Evolutionary conservation across 108 stramenopile species (phyloP).

Genomic region (Mayamaea pseudoterrestris): DNA sequence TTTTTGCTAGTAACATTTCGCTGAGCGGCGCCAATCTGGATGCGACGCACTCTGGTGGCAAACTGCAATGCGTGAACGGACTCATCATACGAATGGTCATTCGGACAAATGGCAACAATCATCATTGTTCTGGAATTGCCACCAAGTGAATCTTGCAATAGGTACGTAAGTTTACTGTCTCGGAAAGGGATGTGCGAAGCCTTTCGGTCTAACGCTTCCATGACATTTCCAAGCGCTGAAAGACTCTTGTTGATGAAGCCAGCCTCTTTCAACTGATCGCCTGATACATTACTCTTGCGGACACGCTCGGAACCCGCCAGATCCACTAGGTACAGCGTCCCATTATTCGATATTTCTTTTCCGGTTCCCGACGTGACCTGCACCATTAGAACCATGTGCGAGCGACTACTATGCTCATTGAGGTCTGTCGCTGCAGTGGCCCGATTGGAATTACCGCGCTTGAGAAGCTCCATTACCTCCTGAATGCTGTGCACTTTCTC

Average conservation of each 20-base stretch:
- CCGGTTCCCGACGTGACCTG: slow-evolving; percentile 66
- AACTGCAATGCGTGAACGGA: slow-evolving; percentile 94
- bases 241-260: slow-evolving; percentile 98
- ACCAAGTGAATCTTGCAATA: slow-evolving; percentile 92
- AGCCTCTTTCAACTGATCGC: slow-evolving; percentile 89
- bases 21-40: slow-evolving; percentile 82
- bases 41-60: slow-evolving; percentile 88
- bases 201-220: slow-evolving; percentile 88
- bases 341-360: slow-evolving; percentile 58
- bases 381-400: slow-evolving; percentile 92
- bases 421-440: slow-evolving; percentile 91
- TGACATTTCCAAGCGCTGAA: slow-evolving; percentile 95
- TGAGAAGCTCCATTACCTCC: slow-evolving; percentile 74
- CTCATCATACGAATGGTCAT: slow-evolving; percentile 83
- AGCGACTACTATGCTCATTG: slow-evolving; percentile 90
- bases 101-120: slow-evolving; percentile 91
- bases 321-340: slow-evolving; percentile 91
- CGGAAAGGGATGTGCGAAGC: slow-evolving; percentile 89
- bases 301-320: slow-evolving; percentile 98
- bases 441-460: slow-evolving; percentile 83
- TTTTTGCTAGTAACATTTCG: slow-evolving; percentile 80
- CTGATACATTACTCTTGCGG: slow-evolving; percentile 88
- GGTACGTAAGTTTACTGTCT: slow-evolving; percentile 89
- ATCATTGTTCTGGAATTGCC: slow-evolving; percentile 94
- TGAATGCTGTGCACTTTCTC: slow-evolving; percentile 65